Conservation (phyloP, 2,329 filamentous ascomycete genomes). For the Thielaviopsis populi region DNA sequence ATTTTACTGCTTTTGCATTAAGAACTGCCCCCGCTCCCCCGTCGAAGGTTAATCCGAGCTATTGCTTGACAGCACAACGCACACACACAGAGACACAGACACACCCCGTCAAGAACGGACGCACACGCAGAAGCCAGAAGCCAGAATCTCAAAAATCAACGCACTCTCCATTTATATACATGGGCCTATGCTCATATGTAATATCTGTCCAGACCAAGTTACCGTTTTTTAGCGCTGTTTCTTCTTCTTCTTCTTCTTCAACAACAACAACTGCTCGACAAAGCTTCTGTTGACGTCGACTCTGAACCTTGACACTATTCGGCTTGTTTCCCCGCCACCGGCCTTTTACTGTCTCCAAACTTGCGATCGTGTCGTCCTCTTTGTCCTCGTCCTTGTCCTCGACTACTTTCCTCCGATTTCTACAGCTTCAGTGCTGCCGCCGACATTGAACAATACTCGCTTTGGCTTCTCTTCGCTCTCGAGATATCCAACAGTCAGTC, state of each 20-base stretch:
- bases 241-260: too few species aligned
- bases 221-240: not conserved
- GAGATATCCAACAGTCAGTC: not conserved
- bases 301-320: not conserved
- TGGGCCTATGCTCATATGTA: not conserved
- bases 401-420: not conserved
- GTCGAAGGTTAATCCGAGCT: constrained; percentile 1
- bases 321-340: not conserved
- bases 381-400: not conserved
- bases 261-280: not conserved
- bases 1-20: not conserved
- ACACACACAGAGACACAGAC: too few species aligned
- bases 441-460: not conserved
- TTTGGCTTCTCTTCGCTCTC: not conserved
- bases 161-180: not conserved
- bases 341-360: not conserved
- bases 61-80: not conserved
- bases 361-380: not conserved
- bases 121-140: not conserved
- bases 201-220: not conserved
- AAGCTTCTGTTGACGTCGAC: not conserved
- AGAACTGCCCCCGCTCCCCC: not conserved
- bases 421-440: not conserved
- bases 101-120: not conserved
- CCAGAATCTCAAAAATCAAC: not conserved